Conservation (phyloP, 345 rosid species). For the Salix caprea region DNA sequence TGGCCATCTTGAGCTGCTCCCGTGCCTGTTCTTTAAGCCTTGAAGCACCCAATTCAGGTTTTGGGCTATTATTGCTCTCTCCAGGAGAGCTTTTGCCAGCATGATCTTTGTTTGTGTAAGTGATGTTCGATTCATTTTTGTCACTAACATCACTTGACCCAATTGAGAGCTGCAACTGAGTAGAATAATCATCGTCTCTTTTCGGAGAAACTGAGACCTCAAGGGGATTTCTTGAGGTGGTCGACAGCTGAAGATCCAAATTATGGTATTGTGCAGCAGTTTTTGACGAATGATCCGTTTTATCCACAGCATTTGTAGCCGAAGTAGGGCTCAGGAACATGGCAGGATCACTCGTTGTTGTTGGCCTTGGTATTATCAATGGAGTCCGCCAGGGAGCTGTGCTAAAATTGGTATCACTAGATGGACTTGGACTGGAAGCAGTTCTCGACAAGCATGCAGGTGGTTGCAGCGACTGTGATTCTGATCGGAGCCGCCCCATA, state of each 20-base stretch:
- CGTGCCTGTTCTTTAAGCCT: conserved; percentile 37
- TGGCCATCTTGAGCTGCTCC: conserved; percentile 48
- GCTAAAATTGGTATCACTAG: conserved; percentile 47
- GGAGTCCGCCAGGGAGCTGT: conserved; percentile 39
- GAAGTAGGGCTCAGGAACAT: conserved; percentile 27
- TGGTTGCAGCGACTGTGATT: conserved; percentile 41
- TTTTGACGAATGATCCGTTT: conserved; percentile 13
- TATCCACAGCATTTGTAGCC: neutral
- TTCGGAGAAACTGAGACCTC: conserved; percentile 27
- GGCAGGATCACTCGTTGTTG: neutral
- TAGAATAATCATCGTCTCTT: conserved; percentile 37
- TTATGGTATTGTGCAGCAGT: conserved; percentile 32
- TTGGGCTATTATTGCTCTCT: conserved; percentile 22
- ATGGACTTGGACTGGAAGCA: conserved; percentile 60
- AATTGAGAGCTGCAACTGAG: conserved; percentile 61
- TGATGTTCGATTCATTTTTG: conserved; percentile 19
- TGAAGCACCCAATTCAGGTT: conserved; percentile 14
- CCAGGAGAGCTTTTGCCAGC: conserved; percentile 8
- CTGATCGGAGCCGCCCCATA: conserved; percentile 46
- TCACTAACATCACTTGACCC: conserved; percentile 44
- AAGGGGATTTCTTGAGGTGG: conserved; percentile 26
- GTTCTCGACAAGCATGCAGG: conserved; percentile 53
- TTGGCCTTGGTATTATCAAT: conserved; percentile 32
- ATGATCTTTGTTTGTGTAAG: conserved; percentile 4
- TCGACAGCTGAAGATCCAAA: conserved; percentile 62